Percentiles rank a stretch among this genome's conserved stretches.
Evolutionary conservation across 768 basidiomycete species (phyloP).

Genomic region (Panaeolus cyanescens): DNA sequence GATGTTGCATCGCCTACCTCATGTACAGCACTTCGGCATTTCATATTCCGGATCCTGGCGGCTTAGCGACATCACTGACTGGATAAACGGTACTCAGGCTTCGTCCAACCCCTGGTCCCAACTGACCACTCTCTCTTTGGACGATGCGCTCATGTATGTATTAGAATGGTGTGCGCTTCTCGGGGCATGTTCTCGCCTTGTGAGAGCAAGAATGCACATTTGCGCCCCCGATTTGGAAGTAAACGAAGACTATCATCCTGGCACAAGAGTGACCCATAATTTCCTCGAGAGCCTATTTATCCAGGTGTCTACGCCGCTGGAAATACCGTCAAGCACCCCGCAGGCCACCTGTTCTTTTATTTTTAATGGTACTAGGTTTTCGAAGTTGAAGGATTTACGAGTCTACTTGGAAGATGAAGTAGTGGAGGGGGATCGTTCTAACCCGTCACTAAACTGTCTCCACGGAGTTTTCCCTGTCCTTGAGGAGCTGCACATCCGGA

Average conservation of each 20-base stretch:
- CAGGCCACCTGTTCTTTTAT: too few species aligned
- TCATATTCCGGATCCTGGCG: background rate
- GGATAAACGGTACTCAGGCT: background rate
- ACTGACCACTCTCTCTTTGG: background rate
- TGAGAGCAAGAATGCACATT: background rate
- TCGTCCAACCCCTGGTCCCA: background rate
- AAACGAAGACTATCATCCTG: background rate
- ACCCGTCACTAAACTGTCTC: background rate
- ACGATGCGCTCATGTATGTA: background rate
- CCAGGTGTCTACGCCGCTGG: too few species aligned
- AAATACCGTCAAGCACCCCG: too few species aligned
- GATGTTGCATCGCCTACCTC: background rate
- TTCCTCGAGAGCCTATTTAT: too few species aligned
- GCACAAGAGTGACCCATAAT: background rate
- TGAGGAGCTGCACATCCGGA: background rate
- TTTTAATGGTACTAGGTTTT: background rate
- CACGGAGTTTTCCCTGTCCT: background rate
- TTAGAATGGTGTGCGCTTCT: background rate
- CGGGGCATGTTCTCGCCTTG: background rate
- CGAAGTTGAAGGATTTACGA: background rate
- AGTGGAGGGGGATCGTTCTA: background rate
- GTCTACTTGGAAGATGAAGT: background rate
- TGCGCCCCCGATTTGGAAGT: background rate
- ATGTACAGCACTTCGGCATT: background rate
- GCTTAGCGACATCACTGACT: background rate